Percentiles rank a stretch among this genome's conserved stretches.
These are phyloP conservation scores for Onygenales sp. DNA, from an alignment of 2,329 filamentous ascomycete genomes.

Conservation along the genomic window DNA sequence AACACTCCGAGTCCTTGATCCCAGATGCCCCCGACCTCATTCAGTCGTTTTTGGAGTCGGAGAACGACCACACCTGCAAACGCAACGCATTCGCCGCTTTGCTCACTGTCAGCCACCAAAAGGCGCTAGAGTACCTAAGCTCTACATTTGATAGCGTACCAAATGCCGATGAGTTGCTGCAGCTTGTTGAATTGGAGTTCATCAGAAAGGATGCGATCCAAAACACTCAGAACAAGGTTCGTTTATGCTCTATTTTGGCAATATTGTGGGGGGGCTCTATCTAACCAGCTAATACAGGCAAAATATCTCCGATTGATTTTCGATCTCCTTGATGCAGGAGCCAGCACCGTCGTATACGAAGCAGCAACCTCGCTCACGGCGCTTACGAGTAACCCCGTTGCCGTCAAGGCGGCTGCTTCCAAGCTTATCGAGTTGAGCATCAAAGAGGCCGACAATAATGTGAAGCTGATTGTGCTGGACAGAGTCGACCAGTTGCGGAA, in stretches of 20 bases:
- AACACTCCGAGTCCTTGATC: conserved; percentile 83
- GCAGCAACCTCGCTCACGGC: conserved; percentile 90
- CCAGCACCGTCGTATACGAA: conserved; percentile 94
- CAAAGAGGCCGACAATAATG: conserved; percentile 97
- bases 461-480: conserved; percentile 95
- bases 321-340: conserved; percentile 83
- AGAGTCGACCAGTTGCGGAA: conserved; percentile 79
- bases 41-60: conserved; percentile 75
- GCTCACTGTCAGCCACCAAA: conserved; percentile 84
- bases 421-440: conserved; percentile 97
- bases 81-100: conserved; percentile 93
- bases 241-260: conserved; percentile 13
- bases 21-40: conserved; percentile 93
- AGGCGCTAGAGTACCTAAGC: conserved; percentile 78
- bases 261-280: not conserved
- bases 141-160: conserved; percentile 86
- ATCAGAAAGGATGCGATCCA: conserved; percentile 95
- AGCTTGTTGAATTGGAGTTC: conserved; percentile 91
- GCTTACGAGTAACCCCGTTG: conserved; percentile 90
- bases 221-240: conserved; percentile 86
- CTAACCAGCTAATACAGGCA: conserved; percentile 45
- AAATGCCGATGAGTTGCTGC: conserved; percentile 86
- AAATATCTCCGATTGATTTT: conserved; percentile 92
- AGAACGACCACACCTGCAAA: conserved; percentile 94
- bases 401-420: conserved; percentile 87